These are phyloP conservation scores for Scutellaria barbata DNA, from an alignment of 257 asterid genomes.

Conservation along the genomic window DNA sequence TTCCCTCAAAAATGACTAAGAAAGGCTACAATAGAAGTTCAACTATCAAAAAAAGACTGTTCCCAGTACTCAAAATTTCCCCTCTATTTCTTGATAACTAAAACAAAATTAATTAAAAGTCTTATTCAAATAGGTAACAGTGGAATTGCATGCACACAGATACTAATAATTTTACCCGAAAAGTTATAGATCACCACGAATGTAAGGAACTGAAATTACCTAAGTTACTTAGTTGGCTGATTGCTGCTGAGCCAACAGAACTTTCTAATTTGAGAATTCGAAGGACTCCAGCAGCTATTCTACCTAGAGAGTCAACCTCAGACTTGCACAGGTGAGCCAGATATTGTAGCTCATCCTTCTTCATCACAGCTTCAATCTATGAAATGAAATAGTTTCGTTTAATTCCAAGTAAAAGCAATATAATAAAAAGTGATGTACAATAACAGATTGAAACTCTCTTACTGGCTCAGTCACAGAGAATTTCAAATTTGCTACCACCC, in stretches of 20 bases:
- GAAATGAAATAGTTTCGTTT: constrained; percentile 27
- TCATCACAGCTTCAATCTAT: constrained; percentile 88
- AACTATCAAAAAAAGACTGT: background rate
- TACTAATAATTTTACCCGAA: no score
- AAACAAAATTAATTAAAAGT: background rate
- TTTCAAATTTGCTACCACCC: constrained; percentile 78
- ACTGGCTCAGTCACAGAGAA: constrained; percentile 94
- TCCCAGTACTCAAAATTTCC: background rate
- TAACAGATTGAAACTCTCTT: constrained; percentile 31
- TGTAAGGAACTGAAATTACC: constrained; percentile 54
- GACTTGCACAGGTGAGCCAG: constrained; percentile 73
- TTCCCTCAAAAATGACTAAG: no score
- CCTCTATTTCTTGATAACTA: background rate
- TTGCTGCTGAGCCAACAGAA: constrained; percentile 78
- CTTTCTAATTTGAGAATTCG: constrained; percentile 90
- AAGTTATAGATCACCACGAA: background rate
- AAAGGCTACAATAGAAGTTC: background rate
- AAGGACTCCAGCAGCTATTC: constrained; percentile 87
- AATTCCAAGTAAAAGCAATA: constrained; percentile 27
- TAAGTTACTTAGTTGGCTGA: constrained; percentile 82
- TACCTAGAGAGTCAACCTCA: constrained; percentile 90
- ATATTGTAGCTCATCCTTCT: constrained; percentile 82
- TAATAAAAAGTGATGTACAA: constrained; percentile 2
- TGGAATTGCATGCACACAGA: background rate
- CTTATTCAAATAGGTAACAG: background rate